phyloP scores from a whole-genome alignment of 768 basidiomycete species.

The Rhodotorula paludigena region DNA sequence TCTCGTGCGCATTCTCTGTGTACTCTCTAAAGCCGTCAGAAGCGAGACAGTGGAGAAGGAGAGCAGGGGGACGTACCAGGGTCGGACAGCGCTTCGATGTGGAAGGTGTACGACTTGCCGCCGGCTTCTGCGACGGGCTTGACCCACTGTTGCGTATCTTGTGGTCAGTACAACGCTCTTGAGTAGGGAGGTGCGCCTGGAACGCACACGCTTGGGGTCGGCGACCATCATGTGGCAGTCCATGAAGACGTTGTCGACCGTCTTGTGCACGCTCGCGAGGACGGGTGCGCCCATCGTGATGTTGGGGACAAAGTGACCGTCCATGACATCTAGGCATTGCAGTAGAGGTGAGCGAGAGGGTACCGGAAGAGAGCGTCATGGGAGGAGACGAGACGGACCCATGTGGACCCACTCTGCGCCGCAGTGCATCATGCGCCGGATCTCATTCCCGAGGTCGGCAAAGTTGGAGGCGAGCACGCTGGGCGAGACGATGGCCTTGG shows the following conservation, averaged over 20 bases:
- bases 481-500: conserved; percentile 75
- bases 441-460: conserved; percentile 89
- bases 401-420: conserved; percentile 99
- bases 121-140: conserved; percentile 92
- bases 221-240: conserved; percentile 99
- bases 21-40: not conserved
- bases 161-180: too few species aligned
- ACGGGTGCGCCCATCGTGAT: conserved; percentile 92
- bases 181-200: too few species aligned
- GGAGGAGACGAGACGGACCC: conserved; percentile 55
- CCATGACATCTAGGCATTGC: conserved; percentile 76
- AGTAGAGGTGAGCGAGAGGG: not conserved
- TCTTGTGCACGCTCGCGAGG: conserved; percentile 74
- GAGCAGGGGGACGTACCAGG: conserved; percentile 52
- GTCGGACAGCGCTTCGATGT: conserved; percentile 71
- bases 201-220: conserved; percentile 76
- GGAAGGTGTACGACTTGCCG: conserved; percentile 91
- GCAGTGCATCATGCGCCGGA: conserved; percentile 82
- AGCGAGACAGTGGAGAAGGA: not conserved
- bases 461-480: conserved; percentile 97
- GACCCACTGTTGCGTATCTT: conserved; percentile 77
- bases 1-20: conserved; percentile 63
- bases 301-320: conserved; percentile 97
- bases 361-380: not conserved
- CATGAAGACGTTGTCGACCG: conserved; percentile 94